Percentiles rank a stretch among this genome's conserved stretches.
phyloP scores from a whole-genome alignment of 768 basidiomycete genomes.

The Suillus cothurnatus region DNA sequence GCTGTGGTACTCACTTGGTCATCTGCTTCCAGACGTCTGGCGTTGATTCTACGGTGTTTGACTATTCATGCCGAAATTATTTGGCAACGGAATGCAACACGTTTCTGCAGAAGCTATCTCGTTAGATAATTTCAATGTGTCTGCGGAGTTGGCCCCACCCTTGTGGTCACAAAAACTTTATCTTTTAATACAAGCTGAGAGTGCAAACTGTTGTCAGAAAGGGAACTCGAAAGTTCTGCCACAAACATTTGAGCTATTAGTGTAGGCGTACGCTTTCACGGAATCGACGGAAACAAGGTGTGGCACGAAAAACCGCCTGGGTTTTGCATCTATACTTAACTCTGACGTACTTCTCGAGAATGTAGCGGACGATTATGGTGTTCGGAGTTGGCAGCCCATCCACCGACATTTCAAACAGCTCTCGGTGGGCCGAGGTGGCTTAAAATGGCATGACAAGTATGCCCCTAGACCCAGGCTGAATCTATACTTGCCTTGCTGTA shows the following conservation, averaged over 20 bases:
- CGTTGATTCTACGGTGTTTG: neutral
- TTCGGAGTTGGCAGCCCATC: neutral
- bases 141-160: neutral
- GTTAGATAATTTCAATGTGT: neutral
- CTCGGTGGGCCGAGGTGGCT: neutral
- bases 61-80: neutral
- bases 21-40: neutral
- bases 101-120: neutral
- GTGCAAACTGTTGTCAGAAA: neutral
- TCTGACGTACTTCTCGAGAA: neutral
- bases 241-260: neutral
- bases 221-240: neutral
- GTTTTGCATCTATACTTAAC: neutral
- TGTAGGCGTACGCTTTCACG: neutral
- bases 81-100: too few relatives aligned
- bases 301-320: neutral
- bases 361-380: neutral
- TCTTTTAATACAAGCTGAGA: neutral
- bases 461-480: neutral
- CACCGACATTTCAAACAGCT: neutral
- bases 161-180: neutral
- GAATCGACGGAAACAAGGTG: neutral
- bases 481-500: neutral
- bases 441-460: neutral
- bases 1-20: neutral